Percentiles rank a stretch among this genome's conserved stretches.
phyloP scores from a whole-genome alignment of 1,139 yeast genomes.

The Hemisphaericaspora xylanilytica region DNA sequence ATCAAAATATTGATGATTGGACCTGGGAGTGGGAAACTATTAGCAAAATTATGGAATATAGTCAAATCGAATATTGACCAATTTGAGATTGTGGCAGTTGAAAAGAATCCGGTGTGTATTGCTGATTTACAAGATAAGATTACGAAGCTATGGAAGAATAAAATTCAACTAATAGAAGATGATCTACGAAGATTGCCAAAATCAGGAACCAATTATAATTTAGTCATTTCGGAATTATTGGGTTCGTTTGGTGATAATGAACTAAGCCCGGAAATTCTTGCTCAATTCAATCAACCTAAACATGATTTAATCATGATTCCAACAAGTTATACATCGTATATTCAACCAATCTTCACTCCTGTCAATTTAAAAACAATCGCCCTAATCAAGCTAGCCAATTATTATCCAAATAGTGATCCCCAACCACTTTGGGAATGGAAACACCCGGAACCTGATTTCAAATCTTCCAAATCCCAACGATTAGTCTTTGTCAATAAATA shows the following conservation, averaged over 20 bases:
- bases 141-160: slow-evolving; percentile 38
- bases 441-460: slow-evolving; percentile 35
- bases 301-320: slow-evolving; percentile 58
- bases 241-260: slow-evolving; percentile 96
- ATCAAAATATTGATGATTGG: slow-evolving; percentile 62
- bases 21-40: slow-evolving; percentile 84
- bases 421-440: slow-evolving; percentile 53
- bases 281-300: slow-evolving; percentile 8
- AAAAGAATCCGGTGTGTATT: slow-evolving; percentile 67
- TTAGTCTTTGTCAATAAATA: slow-evolving; percentile 3
- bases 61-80: background rate
- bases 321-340: slow-evolving; percentile 50
- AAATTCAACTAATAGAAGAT: slow-evolving; percentile 48
- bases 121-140: slow-evolving; percentile 45
- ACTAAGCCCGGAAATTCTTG: slow-evolving; percentile 74
- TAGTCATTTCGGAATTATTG: slow-evolving; percentile 75
- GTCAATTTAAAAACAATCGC: slow-evolving; percentile 49
- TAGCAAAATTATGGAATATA: slow-evolving; percentile 32
- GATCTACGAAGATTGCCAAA: slow-evolving; percentile 55
- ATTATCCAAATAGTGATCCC: slow-evolving; percentile 33
- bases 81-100: slow-evolving; percentile 38
- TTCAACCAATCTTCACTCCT: slow-evolving; percentile 61
- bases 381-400: slow-evolving; percentile 57
- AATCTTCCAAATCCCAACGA: background rate
- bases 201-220: slow-evolving; percentile 33